These are phyloP conservation scores for Rauvolfia tetraphylla DNA, from an alignment of 257 asterid genomes.

Conservation along the genomic window DNA sequence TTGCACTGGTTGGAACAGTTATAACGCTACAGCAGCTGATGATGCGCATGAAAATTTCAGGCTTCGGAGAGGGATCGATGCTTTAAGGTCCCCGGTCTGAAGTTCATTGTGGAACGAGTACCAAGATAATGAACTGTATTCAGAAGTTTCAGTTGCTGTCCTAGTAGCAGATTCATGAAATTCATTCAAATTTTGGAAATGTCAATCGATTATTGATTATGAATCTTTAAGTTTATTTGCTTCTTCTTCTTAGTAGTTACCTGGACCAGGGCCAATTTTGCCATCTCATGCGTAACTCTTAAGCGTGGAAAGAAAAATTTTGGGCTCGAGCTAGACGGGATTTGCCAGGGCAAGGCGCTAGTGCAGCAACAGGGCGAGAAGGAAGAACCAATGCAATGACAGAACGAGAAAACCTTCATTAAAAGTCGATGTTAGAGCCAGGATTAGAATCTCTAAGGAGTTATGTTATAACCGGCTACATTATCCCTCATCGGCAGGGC, in stretches of 20 bases:
- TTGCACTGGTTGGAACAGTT: constrained; percentile 69
- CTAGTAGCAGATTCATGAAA: background rate
- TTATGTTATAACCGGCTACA: no score
- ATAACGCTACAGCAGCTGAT: constrained; percentile 32
- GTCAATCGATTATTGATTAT: no score
- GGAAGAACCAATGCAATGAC: no score
- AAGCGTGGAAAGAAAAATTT: no score
- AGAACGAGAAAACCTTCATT: no score
- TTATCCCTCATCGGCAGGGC: no score
- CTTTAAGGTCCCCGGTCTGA: background rate
- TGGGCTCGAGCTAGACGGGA: no score
- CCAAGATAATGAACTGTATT: background rate
- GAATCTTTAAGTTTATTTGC: background rate
- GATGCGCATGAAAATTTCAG: background rate
- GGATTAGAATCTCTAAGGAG: no score
- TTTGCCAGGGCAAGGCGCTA: no score
- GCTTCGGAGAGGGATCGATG: background rate
- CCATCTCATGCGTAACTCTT: background rate
- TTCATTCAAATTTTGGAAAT: background rate
- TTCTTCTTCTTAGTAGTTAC: background rate
- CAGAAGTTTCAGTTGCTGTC: background rate
- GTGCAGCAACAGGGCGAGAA: no score
- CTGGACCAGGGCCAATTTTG: background rate
- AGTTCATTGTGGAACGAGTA: background rate
- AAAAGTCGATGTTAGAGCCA: no score